These are phyloP conservation scores for Spencermartinsiella ligniputridi DNA, from an alignment of 1,139 yeast genomes.

Conservation along the genomic window DNA sequence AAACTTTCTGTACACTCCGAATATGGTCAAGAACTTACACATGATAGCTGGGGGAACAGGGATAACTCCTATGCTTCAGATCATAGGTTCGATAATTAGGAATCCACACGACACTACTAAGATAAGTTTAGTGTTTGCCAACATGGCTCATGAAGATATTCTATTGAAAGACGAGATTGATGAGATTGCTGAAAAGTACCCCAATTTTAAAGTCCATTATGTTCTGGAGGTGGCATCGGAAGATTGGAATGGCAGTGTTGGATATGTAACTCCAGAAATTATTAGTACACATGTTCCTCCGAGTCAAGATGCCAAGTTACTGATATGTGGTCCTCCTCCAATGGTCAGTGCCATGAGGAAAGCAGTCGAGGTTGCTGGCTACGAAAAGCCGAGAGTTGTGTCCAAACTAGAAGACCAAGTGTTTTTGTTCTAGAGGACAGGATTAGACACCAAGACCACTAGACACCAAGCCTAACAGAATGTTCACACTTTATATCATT, in stretches of 20 bases:
- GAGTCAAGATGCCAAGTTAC: conserved; percentile 58
- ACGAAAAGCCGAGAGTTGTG: conserved; percentile 78
- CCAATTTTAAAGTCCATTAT: conserved; percentile 65
- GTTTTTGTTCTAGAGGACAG: conserved; percentile 68
- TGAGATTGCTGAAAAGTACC: conserved; percentile 51
- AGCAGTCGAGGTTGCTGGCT: conserved; percentile 70
- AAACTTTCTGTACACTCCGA: conserved; percentile 73
- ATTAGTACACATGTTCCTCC: conserved; percentile 60
- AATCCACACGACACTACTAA: conserved; percentile 73
- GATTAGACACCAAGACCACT: too few species aligned
- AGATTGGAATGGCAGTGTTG: conserved; percentile 71
- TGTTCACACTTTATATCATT: too few species aligned
- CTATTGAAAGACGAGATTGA: conserved; percentile 74
- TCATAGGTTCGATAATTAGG: conserved; percentile 68
- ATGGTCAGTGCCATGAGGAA: conserved; percentile 73
- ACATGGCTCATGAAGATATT: conserved; percentile 68
- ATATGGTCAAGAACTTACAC: conserved; percentile 64
- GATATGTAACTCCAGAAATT: conserved; percentile 72
- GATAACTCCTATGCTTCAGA: conserved; percentile 87
- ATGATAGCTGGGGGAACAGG: conserved; percentile 97
- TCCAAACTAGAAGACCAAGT: conserved; percentile 88
- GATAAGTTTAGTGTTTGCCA: conserved; percentile 67
- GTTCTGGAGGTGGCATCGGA: conserved; percentile 61
- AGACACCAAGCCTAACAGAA: too few species aligned
- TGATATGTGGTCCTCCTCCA: conserved; percentile 91